These are phyloP conservation scores for Trichomonas vaginalis DNA, from an alignment of 208 protist species.

Conservation along the genomic window DNA sequence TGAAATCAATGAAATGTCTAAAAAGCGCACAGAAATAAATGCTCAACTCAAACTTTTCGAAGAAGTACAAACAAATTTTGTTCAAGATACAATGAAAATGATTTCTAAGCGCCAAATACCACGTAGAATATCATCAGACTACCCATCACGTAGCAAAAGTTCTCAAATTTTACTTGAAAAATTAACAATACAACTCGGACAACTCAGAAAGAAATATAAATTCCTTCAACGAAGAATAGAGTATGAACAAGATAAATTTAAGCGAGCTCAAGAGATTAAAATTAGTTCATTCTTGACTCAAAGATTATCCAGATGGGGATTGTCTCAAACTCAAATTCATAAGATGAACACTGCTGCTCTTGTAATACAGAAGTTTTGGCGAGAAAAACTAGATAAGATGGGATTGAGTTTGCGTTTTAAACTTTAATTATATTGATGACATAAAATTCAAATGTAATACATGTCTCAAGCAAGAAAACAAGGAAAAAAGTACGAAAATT, in stretches of 20 bases:
- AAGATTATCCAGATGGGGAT: neutral
- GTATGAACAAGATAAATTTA: neutral
- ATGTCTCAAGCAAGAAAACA: too few species aligned
- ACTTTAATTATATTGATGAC: neutral
- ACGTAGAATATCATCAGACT: neutral
- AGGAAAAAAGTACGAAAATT: too few species aligned
- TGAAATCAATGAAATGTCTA: neutral
- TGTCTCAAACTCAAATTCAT: neutral
- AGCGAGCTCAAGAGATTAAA: neutral
- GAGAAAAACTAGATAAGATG: neutral
- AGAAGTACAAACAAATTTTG: neutral
- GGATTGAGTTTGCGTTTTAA: neutral
- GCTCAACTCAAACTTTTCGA: neutral
- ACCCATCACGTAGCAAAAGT: neutral
- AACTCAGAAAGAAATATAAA: neutral
- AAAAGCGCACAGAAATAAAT: neutral
- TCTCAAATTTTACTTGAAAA: neutral
- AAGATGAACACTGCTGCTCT: neutral
- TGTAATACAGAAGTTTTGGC: neutral
- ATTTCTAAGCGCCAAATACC: neutral
- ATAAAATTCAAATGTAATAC: too few species aligned
- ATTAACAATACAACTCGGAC: neutral
- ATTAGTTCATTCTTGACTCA: neutral
- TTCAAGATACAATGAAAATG: neutral
- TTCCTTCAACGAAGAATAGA: neutral